phyloP scores from a whole-genome alignment of 2,329 filamentous ascomycete genomes.

The Zopfia rhizophila region DNA sequence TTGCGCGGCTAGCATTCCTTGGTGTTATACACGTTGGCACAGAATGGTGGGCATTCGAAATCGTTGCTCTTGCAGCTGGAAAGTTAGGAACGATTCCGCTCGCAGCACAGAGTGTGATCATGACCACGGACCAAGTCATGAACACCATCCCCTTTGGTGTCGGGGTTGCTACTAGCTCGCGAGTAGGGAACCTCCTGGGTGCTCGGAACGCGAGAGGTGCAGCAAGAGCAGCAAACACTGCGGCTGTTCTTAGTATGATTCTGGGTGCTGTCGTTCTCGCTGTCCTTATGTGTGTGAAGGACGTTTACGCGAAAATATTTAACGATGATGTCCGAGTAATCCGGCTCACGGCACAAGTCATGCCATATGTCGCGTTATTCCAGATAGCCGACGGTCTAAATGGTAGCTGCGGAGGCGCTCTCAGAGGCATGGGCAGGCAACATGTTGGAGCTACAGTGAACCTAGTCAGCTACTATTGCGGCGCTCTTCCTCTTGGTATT shows the following conservation, averaged over 20 bases:
- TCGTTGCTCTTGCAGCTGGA: conserved; percentile 84
- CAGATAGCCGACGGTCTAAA: conserved; percentile 91
- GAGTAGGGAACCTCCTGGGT: conserved; percentile 83
- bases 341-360: conserved; percentile 76
- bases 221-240: conserved; percentile 76
- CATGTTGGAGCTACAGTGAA: conserved; percentile 87
- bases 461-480: conserved; percentile 83
- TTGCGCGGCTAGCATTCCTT: conserved; percentile 77
- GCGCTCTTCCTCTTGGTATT: conserved; percentile 82
- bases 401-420: conserved; percentile 81
- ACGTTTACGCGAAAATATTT: conserved; percentile 81
- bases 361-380: conserved; percentile 89
- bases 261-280: conserved; percentile 74
- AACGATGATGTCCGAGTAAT: conserved; percentile 81
- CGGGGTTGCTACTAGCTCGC: conserved; percentile 80
- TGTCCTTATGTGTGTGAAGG: conserved; percentile 74
- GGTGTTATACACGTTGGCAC: conserved; percentile 87
- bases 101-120: conserved; percentile 87
- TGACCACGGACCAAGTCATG: conserved; percentile 87
- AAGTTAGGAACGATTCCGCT: conserved; percentile 80
- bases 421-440: conserved; percentile 86
- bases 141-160: conserved; percentile 89
- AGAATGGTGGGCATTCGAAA: conserved; percentile 96
- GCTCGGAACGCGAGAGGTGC: conserved; percentile 73
- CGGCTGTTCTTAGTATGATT: conserved; percentile 76